These are phyloP conservation scores for Apiospora aurea DNA, from an alignment of 2,329 filamentous ascomycete species.

Conservation along the genomic window DNA sequence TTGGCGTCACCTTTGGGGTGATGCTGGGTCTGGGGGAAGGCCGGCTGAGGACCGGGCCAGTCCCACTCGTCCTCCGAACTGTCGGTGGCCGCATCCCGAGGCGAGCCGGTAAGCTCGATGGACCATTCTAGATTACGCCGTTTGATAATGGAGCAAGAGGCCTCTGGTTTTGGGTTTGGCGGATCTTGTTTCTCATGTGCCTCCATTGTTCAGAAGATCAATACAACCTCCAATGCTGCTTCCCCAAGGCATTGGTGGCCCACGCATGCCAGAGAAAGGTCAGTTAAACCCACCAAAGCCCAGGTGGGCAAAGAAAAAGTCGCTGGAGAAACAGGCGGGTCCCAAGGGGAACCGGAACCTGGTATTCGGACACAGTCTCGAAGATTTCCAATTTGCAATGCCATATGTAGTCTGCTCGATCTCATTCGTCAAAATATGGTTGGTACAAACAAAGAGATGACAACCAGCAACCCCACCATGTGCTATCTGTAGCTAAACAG, in stretches of 20 bases:
- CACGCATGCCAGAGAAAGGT: not conserved
- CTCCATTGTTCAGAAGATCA: not conserved
- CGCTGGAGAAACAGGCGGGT: not conserved
- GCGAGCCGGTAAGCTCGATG: conserved; percentile 37
- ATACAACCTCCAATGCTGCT: not conserved
- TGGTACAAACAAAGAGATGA: conserved; percentile 32
- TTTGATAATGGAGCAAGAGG: conserved; percentile 54
- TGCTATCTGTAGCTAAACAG: not conserved
- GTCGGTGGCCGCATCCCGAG: conserved; percentile 8
- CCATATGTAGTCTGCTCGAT: not conserved
- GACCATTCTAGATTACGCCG: conserved; percentile 54
- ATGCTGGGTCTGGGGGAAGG: conserved; percentile 23
- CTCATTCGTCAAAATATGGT: conserved; percentile 11
- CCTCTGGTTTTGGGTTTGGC: conserved; percentile 45
- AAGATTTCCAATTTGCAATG: not conserved
- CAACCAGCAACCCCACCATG: not conserved
- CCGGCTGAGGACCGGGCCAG: not conserved
- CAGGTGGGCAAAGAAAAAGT: not conserved
- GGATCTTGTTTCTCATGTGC: conserved; percentile 37
- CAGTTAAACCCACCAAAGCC: not conserved
- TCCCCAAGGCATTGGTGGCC: not conserved
- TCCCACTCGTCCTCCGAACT: conserved; percentile 1
- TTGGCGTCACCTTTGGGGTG: conserved; percentile 41
- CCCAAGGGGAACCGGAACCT: not conserved
- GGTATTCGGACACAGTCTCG: not conserved